Conservation (phyloP, 495 filamentous ascomycete genomes). For the Stereocaulon alpinum region DNA sequence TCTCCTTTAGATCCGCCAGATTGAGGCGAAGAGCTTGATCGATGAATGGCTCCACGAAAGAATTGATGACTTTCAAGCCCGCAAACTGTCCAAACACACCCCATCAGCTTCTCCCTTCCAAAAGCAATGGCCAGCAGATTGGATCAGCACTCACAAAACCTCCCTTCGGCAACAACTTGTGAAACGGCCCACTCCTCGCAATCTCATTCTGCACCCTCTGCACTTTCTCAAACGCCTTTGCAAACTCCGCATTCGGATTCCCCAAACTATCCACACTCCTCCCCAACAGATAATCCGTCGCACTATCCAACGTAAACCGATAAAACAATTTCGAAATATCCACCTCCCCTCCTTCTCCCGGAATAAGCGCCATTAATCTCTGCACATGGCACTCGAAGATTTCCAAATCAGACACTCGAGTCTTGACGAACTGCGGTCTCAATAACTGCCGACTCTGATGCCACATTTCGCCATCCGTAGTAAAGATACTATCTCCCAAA, state of each 20-base stretch:
- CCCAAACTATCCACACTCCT: slow-evolving; percentile 59
- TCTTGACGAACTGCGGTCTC: slow-evolving; percentile 72
- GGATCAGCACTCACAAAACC: slow-evolving; percentile 38
- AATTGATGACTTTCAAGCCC: slow-evolving; percentile 57
- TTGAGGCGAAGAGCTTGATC: slow-evolving; percentile 51
- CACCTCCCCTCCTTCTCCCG: slow-evolving; percentile 35
- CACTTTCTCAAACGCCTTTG: slow-evolving; percentile 64
- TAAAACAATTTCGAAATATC: slow-evolving; percentile 34
- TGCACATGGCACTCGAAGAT: slow-evolving; percentile 70
- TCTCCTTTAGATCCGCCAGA: slow-evolving; percentile 51
- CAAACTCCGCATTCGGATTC: slow-evolving; percentile 47
- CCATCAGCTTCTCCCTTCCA: too few relatives aligned
- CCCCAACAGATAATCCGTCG: slow-evolving; percentile 82
- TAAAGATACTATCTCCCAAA: slow-evolving; percentile 71
- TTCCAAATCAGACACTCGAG: slow-evolving; percentile 69
- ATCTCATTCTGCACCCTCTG: slow-evolving; percentile 56
- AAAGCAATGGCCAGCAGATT: too few relatives aligned
- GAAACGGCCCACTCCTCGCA: slow-evolving; percentile 47
- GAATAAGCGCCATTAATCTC: slow-evolving; percentile 53
- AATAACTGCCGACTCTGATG: slow-evolving; percentile 65
- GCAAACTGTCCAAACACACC: too few relatives aligned
- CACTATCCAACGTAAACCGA: slow-evolving; percentile 65
- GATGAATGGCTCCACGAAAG: slow-evolving; percentile 67
- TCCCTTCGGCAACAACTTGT: slow-evolving; percentile 42
- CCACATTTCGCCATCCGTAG: slow-evolving; percentile 66